Conservation (phyloP, 108 stramenopile genomes). For the Skeletonema grethae region DNA sequence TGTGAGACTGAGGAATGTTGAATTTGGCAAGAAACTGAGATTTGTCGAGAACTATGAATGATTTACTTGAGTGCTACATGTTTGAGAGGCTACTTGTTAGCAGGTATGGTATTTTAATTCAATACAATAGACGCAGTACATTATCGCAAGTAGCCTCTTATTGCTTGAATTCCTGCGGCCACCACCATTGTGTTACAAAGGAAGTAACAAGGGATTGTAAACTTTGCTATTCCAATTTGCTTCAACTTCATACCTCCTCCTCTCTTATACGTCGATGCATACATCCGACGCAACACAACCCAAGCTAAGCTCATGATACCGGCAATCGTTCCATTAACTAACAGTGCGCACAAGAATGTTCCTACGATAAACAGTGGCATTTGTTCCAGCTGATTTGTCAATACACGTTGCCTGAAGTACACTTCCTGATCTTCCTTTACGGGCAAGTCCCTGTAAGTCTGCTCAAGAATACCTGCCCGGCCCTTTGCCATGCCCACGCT, state of each 20-base stretch:
- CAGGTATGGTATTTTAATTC: neutral
- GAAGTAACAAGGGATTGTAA: slow-evolving; percentile 44
- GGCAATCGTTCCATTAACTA: slow-evolving; percentile 44
- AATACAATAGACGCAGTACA: no score
- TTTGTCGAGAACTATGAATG: slow-evolving; percentile 30
- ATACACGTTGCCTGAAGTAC: slow-evolving; percentile 33
- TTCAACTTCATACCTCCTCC: slow-evolving; percentile 18
- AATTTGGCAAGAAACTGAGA: slow-evolving; percentile 62
- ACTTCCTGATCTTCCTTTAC: slow-evolving; percentile 30
- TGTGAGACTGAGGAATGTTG: slow-evolving; percentile 70
- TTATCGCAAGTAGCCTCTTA: slow-evolving; percentile 5
- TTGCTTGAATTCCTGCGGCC: slow-evolving; percentile 30
- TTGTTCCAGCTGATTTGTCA: slow-evolving; percentile 54
- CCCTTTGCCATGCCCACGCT: slow-evolving; percentile 38
- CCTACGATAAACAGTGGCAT: slow-evolving; percentile 35
- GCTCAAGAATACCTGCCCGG: slow-evolving; percentile 8
- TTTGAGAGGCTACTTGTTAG: no score
- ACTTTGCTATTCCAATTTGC: slow-evolving; percentile 31
- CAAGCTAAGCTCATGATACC: slow-evolving; percentile 28
- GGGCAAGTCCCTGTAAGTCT: slow-evolving; percentile 14
- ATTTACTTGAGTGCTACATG: neutral
- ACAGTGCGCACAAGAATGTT: slow-evolving; percentile 19
- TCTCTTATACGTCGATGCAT: slow-evolving; percentile 22
- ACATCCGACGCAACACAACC: slow-evolving; percentile 34
- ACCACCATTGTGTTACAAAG: slow-evolving; percentile 26